A percentile compares a stretch with the other conserved stretches of the same genome.
phyloP scores from a whole-genome alignment of 257 asterid species.

The Plantago ovata region DNA sequence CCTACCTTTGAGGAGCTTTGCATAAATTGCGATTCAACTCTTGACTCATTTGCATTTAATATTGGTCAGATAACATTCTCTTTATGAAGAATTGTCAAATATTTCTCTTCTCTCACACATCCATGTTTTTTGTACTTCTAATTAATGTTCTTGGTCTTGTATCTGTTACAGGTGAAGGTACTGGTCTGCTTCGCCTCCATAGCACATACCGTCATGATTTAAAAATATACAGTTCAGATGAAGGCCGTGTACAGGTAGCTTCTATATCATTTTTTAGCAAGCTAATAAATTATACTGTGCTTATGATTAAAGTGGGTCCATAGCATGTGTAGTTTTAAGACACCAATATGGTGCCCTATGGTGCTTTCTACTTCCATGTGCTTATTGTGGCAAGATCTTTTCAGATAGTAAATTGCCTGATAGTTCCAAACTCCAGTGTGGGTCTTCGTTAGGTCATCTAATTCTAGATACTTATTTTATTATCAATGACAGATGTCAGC shows the following conservation, averaged over 20 bases:
- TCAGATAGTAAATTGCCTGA: too few relatives aligned
- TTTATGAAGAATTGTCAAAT: neutral
- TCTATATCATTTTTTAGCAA: conserved; percentile 11
- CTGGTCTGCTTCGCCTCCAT: conserved; percentile 97
- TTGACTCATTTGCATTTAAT: too few relatives aligned
- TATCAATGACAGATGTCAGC: conserved; percentile 77
- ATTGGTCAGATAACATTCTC: too few relatives aligned
- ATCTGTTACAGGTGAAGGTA: conserved; percentile 79
- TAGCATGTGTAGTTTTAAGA: too few relatives aligned
- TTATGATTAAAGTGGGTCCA: conserved; percentile 4
- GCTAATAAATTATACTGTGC: neutral
- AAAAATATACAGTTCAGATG: conserved; percentile 96
- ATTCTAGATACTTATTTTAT: conserved; percentile 10
- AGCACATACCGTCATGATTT: conserved; percentile 97
- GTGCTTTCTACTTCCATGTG: too few relatives aligned
- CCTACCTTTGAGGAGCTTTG: neutral
- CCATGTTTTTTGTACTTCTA: conserved; percentile 4
- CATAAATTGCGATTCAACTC: too few relatives aligned
- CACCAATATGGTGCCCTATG: too few relatives aligned
- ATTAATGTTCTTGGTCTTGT: conserved; percentile 14
- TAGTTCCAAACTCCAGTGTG: conserved; percentile 6
- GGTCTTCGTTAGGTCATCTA: conserved; percentile 7
- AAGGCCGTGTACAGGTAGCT: conserved; percentile 96
- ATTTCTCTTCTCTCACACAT: conserved; percentile 9
- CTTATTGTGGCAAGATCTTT: too few relatives aligned